A percentile compares a stretch with the other conserved stretches of the same genome.
These are phyloP conservation scores for Trichosporon ovoides DNA, from an alignment of 1,284 basidiomycete species.

Conservation along the genomic window DNA sequence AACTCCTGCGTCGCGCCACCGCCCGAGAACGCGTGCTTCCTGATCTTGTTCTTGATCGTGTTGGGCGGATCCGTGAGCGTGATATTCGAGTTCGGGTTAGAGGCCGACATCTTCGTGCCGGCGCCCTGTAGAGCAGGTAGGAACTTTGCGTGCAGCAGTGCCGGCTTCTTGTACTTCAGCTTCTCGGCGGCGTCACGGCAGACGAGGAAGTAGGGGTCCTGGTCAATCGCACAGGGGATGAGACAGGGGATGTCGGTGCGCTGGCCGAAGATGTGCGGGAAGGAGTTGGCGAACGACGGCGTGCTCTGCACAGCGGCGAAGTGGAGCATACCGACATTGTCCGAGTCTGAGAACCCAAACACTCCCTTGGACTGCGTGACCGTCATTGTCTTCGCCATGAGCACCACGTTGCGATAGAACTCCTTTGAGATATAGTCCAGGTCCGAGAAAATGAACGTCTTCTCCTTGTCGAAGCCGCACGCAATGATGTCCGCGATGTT, in stretches of 20 bases:
- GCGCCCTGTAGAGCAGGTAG: slow-evolving; percentile 97
- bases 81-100: slow-evolving; percentile 81
- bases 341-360: slow-evolving; percentile 95
- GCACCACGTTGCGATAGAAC: slow-evolving; percentile 95
- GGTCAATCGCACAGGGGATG: slow-evolving; percentile 98
- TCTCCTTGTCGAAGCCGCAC: slow-evolving; percentile 67
- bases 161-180: slow-evolving; percentile 92
- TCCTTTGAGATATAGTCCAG: slow-evolving; percentile 70
- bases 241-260: slow-evolving; percentile 80
- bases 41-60: slow-evolving; percentile 98
- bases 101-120: slow-evolving; percentile 98
- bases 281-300: slow-evolving; percentile 96
- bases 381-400: slow-evolving; percentile 87
- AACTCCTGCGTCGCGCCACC: slow-evolving; percentile 89
- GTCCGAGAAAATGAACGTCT: slow-evolving; percentile 96
- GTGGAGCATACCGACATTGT: slow-evolving; percentile 97
- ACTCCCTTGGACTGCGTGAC: slow-evolving; percentile 90
- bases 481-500: slow-evolving; percentile 96
- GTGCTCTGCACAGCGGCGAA: slow-evolving; percentile 97
- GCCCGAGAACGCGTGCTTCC: slow-evolving; percentile 84
- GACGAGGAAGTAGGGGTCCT: slow-evolving; percentile 77
- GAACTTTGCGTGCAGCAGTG: slow-evolving; percentile 91
- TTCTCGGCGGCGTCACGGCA: slow-evolving; percentile 91
- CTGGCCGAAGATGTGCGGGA: slow-evolving; percentile 94
- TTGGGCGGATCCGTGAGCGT: slow-evolving; percentile 91